Evolutionary conservation across 1,284 basidiomycete genomes (phyloP).

Genomic region (Agroathelia rolfsii): DNA sequence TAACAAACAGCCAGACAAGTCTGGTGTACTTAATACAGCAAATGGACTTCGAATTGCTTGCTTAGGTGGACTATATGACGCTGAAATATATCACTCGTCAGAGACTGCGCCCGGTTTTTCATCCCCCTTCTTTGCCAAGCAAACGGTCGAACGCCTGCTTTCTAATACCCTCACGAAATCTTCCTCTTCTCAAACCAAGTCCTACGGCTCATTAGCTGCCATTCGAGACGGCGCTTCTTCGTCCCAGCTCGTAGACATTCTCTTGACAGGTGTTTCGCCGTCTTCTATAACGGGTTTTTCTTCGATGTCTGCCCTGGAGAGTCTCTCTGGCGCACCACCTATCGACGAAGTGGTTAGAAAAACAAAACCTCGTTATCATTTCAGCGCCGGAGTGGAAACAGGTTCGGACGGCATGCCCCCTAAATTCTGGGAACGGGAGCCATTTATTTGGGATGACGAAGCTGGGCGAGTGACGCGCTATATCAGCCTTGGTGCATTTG

Average conservation of each 20-base stretch:
- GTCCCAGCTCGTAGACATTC: slow-evolving; percentile 69
- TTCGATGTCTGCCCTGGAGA: slow-evolving; percentile 34
- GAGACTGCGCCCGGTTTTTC: slow-evolving; percentile 59
- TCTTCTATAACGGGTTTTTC: slow-evolving; percentile 60
- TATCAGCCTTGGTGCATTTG: slow-evolving; percentile 81
- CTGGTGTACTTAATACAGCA: slow-evolving; percentile 71
- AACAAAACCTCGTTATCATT: slow-evolving; percentile 72
- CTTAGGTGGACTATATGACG: slow-evolving; percentile 70
- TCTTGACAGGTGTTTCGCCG: slow-evolving; percentile 78
- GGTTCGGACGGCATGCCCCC: slow-evolving; percentile 44
- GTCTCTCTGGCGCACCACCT: slow-evolving; percentile 39
- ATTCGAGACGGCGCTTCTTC: slow-evolving; percentile 50
- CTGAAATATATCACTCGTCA: slow-evolving; percentile 43
- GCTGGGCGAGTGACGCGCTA: slow-evolving; percentile 64
- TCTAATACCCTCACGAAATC: slow-evolving; percentile 51
- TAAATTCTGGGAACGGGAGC: slow-evolving; percentile 88
- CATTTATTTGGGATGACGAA: slow-evolving; percentile 74
- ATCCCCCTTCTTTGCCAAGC: slow-evolving; percentile 61
- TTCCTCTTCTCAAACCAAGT: slow-evolving; percentile 26
- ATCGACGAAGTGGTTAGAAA: slow-evolving; percentile 59
- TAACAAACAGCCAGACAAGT: slow-evolving; percentile 52
- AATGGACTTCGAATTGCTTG: slow-evolving; percentile 82
- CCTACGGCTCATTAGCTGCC: slow-evolving; percentile 57
- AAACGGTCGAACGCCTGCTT: slow-evolving; percentile 63
- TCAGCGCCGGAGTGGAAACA: slow-evolving; percentile 57